Base-by-base conservation (phyloP, 1,284 basidiomycete genomes). In the Melampsora americana region DNA sequence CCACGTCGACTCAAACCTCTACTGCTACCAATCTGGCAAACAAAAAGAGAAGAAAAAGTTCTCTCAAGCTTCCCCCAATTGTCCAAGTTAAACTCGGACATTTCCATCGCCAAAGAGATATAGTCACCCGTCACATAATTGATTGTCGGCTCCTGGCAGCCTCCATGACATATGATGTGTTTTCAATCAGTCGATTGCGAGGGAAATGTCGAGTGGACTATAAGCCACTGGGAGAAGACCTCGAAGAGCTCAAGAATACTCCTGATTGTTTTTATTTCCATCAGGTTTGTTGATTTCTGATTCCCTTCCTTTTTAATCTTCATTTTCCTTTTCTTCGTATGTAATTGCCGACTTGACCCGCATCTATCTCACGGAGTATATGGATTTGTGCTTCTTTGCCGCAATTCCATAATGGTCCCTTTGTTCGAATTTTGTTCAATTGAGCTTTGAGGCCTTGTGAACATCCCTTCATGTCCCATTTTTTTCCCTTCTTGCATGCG, bases 261-360 rank as follows among this genome's bases (percentile, higher is more conserved):
- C 74, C 74, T 28, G 74, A 77, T 59, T 65, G 46, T 39, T 77
- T 77, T 65, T 77, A 77, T 68, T 77, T 69, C 23, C 67, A 42
- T 69, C 74, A 77, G 67, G 74, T 77, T 53, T 65, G 66, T 50
- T 14, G 23, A n/a, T 9, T 23, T 16, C 23, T 64, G 61, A n/a
- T 28, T 20, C n/a, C 12, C 2, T 39, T 39, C 26, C 35, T n/a
- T 35, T 64, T 1, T 9, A 14, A 9, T 35, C 0, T 32, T n/a
- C 35, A 16, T 9, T 44, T 48, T 12, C 30, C 3, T 2, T 39
- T 30, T 48, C 18, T 39, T 28, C 20, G 28, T 14, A 64, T 64
- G 4, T 30, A 32, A 39, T 30, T 64, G 18, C 42, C 23, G 11
- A n/a, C 35, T 30, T 64, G 20, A 26, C 26, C 26, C 32, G n/a